phyloP scores from a whole-genome alignment of 371 early-diverging fungal genomes.

The Mortierella sp. region DNA sequence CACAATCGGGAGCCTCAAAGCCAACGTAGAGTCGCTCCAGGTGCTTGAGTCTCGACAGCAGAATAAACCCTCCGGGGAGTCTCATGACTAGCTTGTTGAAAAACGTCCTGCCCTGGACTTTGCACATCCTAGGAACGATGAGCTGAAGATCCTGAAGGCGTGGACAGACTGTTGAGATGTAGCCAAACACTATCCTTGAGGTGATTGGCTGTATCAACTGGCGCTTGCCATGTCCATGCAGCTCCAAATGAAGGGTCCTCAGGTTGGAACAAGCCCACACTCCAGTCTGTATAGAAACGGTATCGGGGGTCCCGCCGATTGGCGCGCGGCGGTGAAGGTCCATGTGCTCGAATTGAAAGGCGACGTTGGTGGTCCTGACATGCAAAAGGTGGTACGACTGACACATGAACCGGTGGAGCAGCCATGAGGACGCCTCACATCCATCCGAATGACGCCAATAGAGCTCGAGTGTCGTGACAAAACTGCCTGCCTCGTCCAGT shows the following conservation, averaged over 20 bases:
- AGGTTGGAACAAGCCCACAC: constrained; percentile 1
- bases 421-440: background rate
- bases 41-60: constrained; percentile 1
- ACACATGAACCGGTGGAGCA: background rate
- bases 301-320: background rate
- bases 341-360: constrained; percentile 2
- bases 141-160: background rate
- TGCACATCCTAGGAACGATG: background rate
- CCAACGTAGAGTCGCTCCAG: background rate
- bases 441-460: background rate
- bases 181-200: background rate
- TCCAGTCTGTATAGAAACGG: background rate
- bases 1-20: background rate
- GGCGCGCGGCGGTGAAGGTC: background rate
- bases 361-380: background rate
- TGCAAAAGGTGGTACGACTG: background rate
- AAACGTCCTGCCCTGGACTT: background rate
- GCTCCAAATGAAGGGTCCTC: background rate
- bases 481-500: background rate
- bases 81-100: background rate
- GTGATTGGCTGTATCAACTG: background rate
- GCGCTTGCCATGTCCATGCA: background rate
- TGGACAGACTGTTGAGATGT: background rate
- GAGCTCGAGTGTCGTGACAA: background rate
- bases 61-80: background rate